A percentile compares a stretch with the other conserved stretches of the same genome.
Conservation (phyloP, 495 filamentous ascomycete species). For the Penicillium herquei region DNA sequence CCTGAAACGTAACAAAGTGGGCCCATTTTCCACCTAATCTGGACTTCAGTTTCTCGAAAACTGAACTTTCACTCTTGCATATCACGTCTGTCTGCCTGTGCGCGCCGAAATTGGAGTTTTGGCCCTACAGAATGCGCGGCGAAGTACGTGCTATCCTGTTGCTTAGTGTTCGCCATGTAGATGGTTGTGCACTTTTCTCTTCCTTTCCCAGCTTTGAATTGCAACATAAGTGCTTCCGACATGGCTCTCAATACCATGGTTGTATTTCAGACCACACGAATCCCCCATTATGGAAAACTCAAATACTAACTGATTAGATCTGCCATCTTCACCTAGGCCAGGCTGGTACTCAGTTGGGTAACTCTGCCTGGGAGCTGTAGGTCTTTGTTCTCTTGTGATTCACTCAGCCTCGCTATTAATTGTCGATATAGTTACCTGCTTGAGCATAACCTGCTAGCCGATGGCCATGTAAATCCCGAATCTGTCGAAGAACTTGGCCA, state of each 20-base stretch:
- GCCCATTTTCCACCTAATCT: not conserved
- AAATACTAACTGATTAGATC: conserved; percentile 47
- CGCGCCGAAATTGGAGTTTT: not conserved
- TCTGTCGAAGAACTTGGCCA: conserved; percentile 55
- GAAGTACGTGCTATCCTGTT: conserved; percentile 24
- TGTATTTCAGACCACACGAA: conserved; percentile 4
- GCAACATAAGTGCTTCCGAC: conserved; percentile 1
- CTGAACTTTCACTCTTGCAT: not conserved
- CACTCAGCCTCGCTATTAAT: not conserved
- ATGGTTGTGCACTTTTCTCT: not conserved
- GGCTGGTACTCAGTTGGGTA: conserved; percentile 65
- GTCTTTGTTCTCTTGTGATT: conserved; percentile 36
- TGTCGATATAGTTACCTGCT: conserved; percentile 67
- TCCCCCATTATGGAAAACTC: not conserved
- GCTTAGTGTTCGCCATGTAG: conserved; percentile 10
- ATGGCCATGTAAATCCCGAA: conserved; percentile 70
- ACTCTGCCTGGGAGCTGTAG: conserved; percentile 89
- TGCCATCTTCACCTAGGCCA: conserved; percentile 88
- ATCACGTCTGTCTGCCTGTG: conserved; percentile 1
- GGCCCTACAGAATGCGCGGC: conserved; percentile 28
- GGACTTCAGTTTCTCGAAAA: not conserved
- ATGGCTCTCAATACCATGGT: conserved; percentile 6
- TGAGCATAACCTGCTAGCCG: conserved; percentile 78
- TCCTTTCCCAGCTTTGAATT: not conserved
- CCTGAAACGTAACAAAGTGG: too few species aligned